Conservation (phyloP, 257 asterid genomes). For the Fraxinus cuspidata region DNA sequence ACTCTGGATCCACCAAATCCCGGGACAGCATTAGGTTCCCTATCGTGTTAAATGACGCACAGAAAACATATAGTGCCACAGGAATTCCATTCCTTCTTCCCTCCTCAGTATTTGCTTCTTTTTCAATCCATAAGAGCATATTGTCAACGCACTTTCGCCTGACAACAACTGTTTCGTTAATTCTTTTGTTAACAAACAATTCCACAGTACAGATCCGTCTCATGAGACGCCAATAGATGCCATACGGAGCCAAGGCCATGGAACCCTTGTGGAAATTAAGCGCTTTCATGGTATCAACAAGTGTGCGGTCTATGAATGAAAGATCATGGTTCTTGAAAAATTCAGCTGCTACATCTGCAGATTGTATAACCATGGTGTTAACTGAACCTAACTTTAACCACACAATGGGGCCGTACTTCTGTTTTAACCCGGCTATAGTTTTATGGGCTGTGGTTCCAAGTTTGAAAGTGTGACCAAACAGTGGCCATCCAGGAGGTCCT, state of each 20-base stretch:
- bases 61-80: conserved; percentile 43
- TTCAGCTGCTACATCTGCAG: conserved; percentile 42
- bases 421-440: conserved; percentile 35
- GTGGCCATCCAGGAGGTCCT: neutral
- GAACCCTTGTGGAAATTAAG: conserved; percentile 48
- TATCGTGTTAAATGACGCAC: conserved; percentile 37
- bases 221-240: conserved; percentile 57
- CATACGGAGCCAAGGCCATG: conserved; percentile 48
- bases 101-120: conserved; percentile 31
- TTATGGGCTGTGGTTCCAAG: conserved; percentile 54
- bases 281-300: conserved; percentile 43
- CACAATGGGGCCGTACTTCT: neutral
- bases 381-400: conserved; percentile 50
- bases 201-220: conserved; percentile 58
- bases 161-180: conserved; percentile 44
- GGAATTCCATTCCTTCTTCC: conserved; percentile 32
- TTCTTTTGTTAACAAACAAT: conserved; percentile 45
- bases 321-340: conserved; percentile 68
- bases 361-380: conserved; percentile 53
- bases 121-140: conserved; percentile 50
- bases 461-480: conserved; percentile 48
- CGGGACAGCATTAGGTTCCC: conserved; percentile 40
- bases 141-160: conserved; percentile 43
- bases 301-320: conserved; percentile 47
- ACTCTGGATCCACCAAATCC: conserved; percentile 32